Percentiles rank a stretch among this genome's conserved stretches.
Evolutionary conservation across 2,329 filamentous ascomycete genomes (phyloP).

Genomic region (Claviceps sp.): DNA sequence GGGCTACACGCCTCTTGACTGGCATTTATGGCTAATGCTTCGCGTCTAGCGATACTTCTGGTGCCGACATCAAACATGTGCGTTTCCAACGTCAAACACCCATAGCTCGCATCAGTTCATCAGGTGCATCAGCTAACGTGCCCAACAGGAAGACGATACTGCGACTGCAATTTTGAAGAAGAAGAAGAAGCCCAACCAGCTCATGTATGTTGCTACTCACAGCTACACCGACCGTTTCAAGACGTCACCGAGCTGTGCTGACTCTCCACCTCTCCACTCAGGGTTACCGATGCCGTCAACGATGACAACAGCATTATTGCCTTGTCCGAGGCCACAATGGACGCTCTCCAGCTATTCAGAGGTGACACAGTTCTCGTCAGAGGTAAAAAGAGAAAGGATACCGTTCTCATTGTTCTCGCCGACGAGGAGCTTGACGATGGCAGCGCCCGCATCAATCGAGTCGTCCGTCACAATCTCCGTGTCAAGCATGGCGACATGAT

Average conservation of each 20-base stretch:
- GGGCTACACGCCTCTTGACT: neutral
- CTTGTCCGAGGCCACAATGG: constrained; percentile 97
- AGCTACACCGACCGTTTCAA: neutral
- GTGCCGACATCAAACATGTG: constrained; percentile 76
- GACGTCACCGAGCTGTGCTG: neutral
- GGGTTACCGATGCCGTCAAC: constrained; percentile 95
- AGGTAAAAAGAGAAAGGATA: constrained; percentile 99
- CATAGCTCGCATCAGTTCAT: constrained; percentile 5
- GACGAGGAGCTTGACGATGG: constrained; percentile 98
- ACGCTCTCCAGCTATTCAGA: constrained; percentile 93
- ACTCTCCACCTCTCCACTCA: constrained; percentile 22
- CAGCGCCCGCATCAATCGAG: constrained; percentile 93
- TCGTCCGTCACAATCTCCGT: constrained; percentile 93
- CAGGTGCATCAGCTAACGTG: constrained; percentile 15
- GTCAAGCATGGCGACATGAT: constrained; percentile 98
- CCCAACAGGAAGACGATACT: constrained; percentile 65
- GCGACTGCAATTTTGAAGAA: constrained; percentile 97
- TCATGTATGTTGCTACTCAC: constrained; percentile 56
- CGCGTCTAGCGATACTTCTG: constrained; percentile 63
- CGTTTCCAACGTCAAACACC: constrained; percentile 19
- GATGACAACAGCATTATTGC: constrained; percentile 99
- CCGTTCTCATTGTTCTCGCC: constrained; percentile 89
- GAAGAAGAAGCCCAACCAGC: constrained; percentile 99
- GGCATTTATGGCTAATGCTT: neutral
- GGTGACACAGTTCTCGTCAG: constrained; percentile 96